These are phyloP conservation scores for Excoecaria cochinchinensis DNA, from an alignment of 345 rosid species.

Conservation along the genomic window DNA sequence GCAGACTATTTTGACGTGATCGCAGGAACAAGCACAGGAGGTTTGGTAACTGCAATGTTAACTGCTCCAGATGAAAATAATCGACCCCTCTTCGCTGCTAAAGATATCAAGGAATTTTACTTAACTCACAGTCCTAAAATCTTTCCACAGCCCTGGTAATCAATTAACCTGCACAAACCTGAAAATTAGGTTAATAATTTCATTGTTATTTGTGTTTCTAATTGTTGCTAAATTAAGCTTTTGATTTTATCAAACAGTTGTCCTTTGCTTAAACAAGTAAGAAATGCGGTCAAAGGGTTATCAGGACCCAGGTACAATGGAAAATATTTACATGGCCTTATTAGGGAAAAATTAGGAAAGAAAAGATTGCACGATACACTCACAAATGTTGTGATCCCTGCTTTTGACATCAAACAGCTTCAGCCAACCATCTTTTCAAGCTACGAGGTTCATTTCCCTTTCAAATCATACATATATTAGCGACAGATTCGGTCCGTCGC, in stretches of 20 bases:
- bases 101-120: slow-evolving; percentile 27
- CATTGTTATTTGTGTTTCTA: not conserved
- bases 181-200: not conserved
- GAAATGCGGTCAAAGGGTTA: slow-evolving; percentile 34
- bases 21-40: slow-evolving; percentile 34
- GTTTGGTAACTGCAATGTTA: slow-evolving; percentile 33
- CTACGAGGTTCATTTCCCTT: slow-evolving; percentile 35
- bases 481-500: no score
- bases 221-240: not conserved
- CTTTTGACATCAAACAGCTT: slow-evolving; percentile 64
- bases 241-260: not conserved
- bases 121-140: slow-evolving; percentile 29
- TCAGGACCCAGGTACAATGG: slow-evolving; percentile 65
- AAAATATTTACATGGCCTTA: slow-evolving; percentile 41
- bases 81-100: slow-evolving; percentile 28
- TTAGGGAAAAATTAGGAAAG: slow-evolving; percentile 46
- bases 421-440: slow-evolving; percentile 71
- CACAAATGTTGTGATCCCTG: slow-evolving; percentile 71
- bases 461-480: no score
- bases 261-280: not conserved
- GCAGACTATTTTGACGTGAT: slow-evolving; percentile 26
- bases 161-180: no score
- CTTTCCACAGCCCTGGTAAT: slow-evolving; percentile 22
- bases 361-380: slow-evolving; percentile 49
- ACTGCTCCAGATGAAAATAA: slow-evolving; percentile 24